Evolutionary conservation across 306 rosid species (phyloP).

Genomic region (Cercis canadensis): DNA sequence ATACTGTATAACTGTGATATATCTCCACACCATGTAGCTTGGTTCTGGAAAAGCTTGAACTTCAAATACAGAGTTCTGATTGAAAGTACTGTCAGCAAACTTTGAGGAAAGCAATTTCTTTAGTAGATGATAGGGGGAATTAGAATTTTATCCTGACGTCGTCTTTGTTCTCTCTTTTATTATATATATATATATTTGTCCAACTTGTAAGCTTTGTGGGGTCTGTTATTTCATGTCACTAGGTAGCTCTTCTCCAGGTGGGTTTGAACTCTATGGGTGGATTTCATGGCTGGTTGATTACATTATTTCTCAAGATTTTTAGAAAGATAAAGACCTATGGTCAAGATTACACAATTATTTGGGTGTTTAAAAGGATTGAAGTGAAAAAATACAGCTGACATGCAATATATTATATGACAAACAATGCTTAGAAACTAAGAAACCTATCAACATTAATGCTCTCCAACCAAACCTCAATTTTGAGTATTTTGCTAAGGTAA

Average conservation of each 20-base stretch:
- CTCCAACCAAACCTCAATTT: neutral
- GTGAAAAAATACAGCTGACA: too few relatives aligned
- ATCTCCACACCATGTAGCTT: neutral
- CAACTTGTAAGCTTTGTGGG: neutral
- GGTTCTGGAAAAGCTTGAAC: conserved; percentile 6
- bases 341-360: too few relatives aligned
- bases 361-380: too few relatives aligned
- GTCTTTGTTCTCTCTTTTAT: too few relatives aligned
- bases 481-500: neutral
- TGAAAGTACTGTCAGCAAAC: conserved; percentile 1
- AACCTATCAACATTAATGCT: too few relatives aligned
- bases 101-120: conserved; percentile 1
- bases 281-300: neutral
- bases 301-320: conserved; percentile 12
- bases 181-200: too few relatives aligned
- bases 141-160: neutral
- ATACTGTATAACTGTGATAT: neutral
- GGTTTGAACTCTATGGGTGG: too few relatives aligned
- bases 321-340: too few relatives aligned
- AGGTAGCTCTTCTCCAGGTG: neutral
- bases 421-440: too few relatives aligned
- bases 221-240: neutral
- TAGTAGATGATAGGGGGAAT: conserved; percentile 14
- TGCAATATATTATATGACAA: too few relatives aligned
- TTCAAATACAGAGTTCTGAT: conserved; percentile 6